phyloP scores from a whole-genome alignment of 768 basidiomycete genomes.

The Suillus decipiens region DNA sequence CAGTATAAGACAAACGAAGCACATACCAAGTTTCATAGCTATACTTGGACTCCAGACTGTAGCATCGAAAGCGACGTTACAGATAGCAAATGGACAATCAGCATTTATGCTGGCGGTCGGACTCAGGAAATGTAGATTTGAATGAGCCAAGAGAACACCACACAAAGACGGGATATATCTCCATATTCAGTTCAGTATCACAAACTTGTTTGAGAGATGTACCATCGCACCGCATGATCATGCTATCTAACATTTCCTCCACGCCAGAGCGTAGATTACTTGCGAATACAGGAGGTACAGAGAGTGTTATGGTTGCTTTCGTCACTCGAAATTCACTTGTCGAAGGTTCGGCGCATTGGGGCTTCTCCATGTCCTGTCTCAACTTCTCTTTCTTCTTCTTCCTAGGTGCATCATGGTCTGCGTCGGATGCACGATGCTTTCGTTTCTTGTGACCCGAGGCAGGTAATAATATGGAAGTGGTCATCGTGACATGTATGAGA shows the following conservation, averaged over 20 bases:
- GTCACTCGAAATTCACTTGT: conserved; percentile 60
- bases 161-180: conserved; percentile 89
- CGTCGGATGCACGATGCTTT: conserved; percentile 21
- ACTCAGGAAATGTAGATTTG: conserved; percentile 68
- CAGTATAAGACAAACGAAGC: neutral
- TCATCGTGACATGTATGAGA: conserved; percentile 6
- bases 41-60: conserved; percentile 87
- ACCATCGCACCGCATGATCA: conserved; percentile 84
- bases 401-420: conserved; percentile 32
- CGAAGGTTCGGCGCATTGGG: conserved; percentile 25
- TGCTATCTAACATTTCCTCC: conserved; percentile 89
- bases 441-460: conserved; percentile 43
- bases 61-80: conserved; percentile 75
- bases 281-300: conserved; percentile 82
- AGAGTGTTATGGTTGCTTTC: conserved; percentile 65
- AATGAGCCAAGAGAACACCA: conserved; percentile 87
- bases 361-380: conserved; percentile 39
- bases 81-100: conserved; percentile 86
- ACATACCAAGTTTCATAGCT: conserved; percentile 73
- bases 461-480: conserved; percentile 3
- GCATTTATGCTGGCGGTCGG: conserved; percentile 66
- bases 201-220: neutral
- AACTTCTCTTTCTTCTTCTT: conserved; percentile 30
- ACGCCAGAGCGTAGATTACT: conserved; percentile 71
- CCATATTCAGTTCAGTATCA: conserved; percentile 8